Percentiles rank a stretch among this genome's conserved stretches.
phyloP scores from a whole-genome alignment of 176 grass and related monocot species.

The Musa acuminata region DNA sequence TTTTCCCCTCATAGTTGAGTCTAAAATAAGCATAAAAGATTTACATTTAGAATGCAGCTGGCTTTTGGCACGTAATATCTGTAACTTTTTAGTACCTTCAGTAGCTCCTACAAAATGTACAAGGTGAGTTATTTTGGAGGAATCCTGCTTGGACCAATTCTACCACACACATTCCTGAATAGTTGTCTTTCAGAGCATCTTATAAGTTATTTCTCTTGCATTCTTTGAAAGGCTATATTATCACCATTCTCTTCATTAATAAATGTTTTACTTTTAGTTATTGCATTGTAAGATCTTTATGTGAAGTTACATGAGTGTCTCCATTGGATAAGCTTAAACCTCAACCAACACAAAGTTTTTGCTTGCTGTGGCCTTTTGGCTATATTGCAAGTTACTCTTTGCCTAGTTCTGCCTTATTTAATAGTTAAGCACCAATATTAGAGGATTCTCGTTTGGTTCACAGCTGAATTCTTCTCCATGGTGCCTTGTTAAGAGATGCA shows the following conservation, averaged over 20 bases:
- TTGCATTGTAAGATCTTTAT: neutral
- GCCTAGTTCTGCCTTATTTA: no score
- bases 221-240: neutral
- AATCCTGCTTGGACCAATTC: neutral
- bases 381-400: no score
- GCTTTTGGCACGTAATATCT: neutral
- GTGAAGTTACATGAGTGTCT: no score
- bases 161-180: neutral
- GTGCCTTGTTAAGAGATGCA: neutral
- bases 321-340: no score
- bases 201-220: neutral
- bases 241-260: neutral
- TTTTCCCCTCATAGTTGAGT: neutral
- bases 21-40: neutral
- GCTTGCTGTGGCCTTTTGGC: no score
- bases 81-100: neutral
- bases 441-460: neutral
- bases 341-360: no score
- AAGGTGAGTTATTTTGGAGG: neutral
- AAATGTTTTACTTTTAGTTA: neutral
- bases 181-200: neutral
- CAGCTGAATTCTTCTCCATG: neutral
- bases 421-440: neutral
- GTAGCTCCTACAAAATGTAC: neutral
- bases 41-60: neutral